These are phyloP conservation scores for Aureobasidium pullulans DNA, from an alignment of 2,329 filamentous ascomycete species.

Conservation along the genomic window DNA sequence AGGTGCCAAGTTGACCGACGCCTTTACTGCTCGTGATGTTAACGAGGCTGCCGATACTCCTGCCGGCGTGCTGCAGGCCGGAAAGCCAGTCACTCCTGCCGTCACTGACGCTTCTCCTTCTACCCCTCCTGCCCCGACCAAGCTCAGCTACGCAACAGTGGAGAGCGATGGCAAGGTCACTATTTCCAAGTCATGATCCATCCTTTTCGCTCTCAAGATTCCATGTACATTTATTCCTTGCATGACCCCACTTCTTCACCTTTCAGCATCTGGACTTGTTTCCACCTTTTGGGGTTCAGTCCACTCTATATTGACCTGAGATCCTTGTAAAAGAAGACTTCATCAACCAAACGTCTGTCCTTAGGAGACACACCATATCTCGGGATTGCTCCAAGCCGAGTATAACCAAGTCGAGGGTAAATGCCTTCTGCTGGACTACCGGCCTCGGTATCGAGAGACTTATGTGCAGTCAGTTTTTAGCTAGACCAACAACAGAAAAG, in stretches of 20 bases:
- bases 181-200: slow-evolving; percentile 19
- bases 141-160: slow-evolving; percentile 29
- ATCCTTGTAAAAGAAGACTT: slow-evolving; percentile 55
- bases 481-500: neutral
- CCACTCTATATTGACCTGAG: slow-evolving; percentile 25
- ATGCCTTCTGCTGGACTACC: slow-evolving; percentile 47
- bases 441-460: slow-evolving; percentile 49
- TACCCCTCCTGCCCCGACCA: slow-evolving; percentile 21
- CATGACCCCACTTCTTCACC: neutral
- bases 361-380: slow-evolving; percentile 44
- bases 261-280: neutral
- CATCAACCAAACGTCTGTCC: slow-evolving; percentile 42
- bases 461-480: slow-evolving; percentile 14
- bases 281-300: neutral
- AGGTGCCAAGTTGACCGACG: slow-evolving; percentile 69
- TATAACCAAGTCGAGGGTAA: slow-evolving; percentile 52
- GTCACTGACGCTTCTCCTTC: slow-evolving; percentile 23
- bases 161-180: slow-evolving; percentile 26
- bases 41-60: slow-evolving; percentile 84
- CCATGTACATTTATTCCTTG: slow-evolving; percentile 8
- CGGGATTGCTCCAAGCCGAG: slow-evolving; percentile 48
- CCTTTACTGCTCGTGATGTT: slow-evolving; percentile 68
- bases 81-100: slow-evolving; percentile 27
- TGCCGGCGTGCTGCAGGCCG: slow-evolving; percentile 59
- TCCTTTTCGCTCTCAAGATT: neutral